These are phyloP conservation scores for Gillenia trifoliata DNA, from an alignment of 306 rosid genomes.

Conservation along the genomic window DNA sequence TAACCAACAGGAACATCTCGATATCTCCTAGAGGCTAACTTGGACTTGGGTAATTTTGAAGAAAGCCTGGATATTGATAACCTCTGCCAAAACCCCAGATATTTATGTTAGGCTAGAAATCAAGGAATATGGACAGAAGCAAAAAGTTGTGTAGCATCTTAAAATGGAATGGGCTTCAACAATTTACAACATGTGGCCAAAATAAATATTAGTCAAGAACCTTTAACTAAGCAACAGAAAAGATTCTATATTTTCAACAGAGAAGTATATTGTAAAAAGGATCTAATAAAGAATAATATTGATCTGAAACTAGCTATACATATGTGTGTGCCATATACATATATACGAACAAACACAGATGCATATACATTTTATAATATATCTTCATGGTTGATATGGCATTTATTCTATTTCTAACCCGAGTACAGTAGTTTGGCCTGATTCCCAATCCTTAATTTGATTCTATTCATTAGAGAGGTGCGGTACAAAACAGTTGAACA, in stretches of 20 bases:
- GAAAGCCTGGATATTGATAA: constrained; percentile 57
- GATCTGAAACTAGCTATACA: background rate
- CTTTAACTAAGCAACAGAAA: background rate
- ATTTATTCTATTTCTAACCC: background rate
- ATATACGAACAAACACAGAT: background rate
- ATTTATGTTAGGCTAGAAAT: constrained; percentile 14
- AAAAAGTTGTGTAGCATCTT: background rate
- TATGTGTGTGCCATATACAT: background rate
- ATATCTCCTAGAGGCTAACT: constrained; percentile 59
- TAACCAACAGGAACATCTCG: constrained; percentile 66
- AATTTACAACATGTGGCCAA: background rate
- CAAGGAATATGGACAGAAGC: background rate
- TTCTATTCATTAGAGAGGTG: background rate
- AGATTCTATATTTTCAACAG: background rate
- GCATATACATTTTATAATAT: background rate
- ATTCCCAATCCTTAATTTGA: background rate
- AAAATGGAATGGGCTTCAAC: constrained; percentile 10
- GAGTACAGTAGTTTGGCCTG: background rate
- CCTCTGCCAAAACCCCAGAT: constrained; percentile 48
- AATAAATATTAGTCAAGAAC: background rate
- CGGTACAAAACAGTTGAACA: background rate
- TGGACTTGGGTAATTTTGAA: constrained; percentile 46
- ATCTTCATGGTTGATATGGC: background rate
- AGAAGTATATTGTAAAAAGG: background rate
- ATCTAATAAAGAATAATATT: background rate